Percentiles rank a stretch among this genome's conserved stretches.
These are phyloP conservation scores for Zymoseptoria crescenta DNA, from an alignment of 2,329 filamentous ascomycete genomes.

Conservation along the genomic window DNA sequence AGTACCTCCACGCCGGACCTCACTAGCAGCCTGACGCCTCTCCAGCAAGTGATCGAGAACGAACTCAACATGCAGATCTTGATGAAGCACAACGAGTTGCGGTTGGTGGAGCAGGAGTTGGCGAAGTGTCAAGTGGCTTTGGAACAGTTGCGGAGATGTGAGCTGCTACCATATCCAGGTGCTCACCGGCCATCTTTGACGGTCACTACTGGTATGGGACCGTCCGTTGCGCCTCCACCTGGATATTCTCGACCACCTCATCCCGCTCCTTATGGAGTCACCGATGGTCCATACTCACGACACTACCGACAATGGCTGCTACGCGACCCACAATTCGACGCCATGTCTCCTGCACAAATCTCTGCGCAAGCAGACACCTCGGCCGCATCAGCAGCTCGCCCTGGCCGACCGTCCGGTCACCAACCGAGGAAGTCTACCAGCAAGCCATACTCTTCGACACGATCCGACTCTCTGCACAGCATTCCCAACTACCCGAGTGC, in stretches of 20 bases:
- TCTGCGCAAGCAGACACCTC: constrained; percentile 16
- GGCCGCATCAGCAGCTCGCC: constrained; percentile 55
- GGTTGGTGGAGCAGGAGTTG: constrained; percentile 89
- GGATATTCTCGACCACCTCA: constrained; percentile 63
- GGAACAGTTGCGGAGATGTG: constrained; percentile 87
- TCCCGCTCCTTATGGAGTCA: constrained; percentile 82
- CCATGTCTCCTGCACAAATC: constrained; percentile 27
- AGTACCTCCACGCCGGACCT: constrained; percentile 2
- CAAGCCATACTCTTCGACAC: constrained; percentile 51
- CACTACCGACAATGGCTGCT: constrained; percentile 96
- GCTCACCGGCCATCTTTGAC: constrained; percentile 58
- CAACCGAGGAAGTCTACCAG: constrained; percentile 41
- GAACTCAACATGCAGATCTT: constrained; percentile 89
- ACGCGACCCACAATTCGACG: constrained; percentile 76
- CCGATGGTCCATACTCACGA: constrained; percentile 84
- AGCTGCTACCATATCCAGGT: constrained; percentile 82
- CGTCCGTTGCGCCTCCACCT: constrained; percentile 54
- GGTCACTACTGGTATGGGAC: constrained; percentile 66
- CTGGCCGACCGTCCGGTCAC: constrained; percentile 66
- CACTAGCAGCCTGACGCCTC: constrained; percentile 35
- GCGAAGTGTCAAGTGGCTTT: constrained; percentile 90
- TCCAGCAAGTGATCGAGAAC: constrained; percentile 68
- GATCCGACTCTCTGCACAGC: constrained; percentile 38
- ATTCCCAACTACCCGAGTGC: constrained; percentile 63
- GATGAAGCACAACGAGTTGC: constrained; percentile 87